Evolutionary conservation across 768 basidiomycete genomes (phyloP).

Genomic region (Pleurotus sapidus): DNA sequence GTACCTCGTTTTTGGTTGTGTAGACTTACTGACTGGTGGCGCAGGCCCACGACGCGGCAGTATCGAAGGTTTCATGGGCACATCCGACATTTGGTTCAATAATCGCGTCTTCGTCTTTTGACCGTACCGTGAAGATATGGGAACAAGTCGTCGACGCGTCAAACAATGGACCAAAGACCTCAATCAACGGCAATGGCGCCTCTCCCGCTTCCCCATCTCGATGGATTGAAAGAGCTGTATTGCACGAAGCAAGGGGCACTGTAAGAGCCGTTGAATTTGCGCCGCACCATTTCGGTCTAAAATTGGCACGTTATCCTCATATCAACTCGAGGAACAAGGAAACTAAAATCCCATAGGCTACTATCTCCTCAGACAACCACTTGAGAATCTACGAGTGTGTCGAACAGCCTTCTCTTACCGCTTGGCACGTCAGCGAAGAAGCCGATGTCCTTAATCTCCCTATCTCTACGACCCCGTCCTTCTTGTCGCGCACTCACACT

Average conservation of each 20-base stretch:
- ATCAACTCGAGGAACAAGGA: neutral
- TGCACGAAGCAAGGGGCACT: conserved; percentile 84
- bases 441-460: conserved; percentile 67
- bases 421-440: conserved; percentile 76
- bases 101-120: conserved; percentile 85
- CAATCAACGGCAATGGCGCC: conserved; percentile 21
- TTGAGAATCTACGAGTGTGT: conserved; percentile 90
- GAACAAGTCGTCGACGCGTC: conserved; percentile 43
- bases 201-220: conserved; percentile 31
- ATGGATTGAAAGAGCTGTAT: conserved; percentile 73
- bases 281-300: conserved; percentile 84
- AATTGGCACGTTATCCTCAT: conserved; percentile 54
- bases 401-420: conserved; percentile 68
- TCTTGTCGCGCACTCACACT: conserved; percentile 47
- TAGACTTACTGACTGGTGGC: neutral
- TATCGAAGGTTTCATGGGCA: conserved; percentile 84
- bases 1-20: neutral
- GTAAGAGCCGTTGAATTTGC: conserved; percentile 86
- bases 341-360: conserved; percentile 51
- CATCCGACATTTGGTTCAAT: conserved; percentile 91
- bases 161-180: neutral
- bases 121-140: conserved; percentile 93
- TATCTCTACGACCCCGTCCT: conserved; percentile 35
- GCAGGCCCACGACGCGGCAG: conserved; percentile 93
- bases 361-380: conserved; percentile 83